A percentile compares a stretch with the other conserved stretches of the same genome.
phyloP scores from a whole-genome alignment of 2,329 filamentous ascomycete species.

The Trichoderma harzianum region DNA sequence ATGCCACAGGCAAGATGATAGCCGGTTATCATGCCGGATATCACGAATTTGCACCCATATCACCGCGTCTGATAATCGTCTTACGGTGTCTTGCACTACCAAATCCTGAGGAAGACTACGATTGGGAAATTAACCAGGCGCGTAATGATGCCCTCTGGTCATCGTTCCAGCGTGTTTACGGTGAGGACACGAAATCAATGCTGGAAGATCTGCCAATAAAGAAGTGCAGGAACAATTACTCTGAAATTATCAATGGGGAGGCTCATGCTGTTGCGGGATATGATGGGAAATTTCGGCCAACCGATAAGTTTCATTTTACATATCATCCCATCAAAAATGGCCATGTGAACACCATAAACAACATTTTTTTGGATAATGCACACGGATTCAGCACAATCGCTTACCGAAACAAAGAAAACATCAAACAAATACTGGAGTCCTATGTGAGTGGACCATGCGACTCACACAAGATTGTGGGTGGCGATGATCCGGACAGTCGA shows the following conservation, averaged over 20 bases:
- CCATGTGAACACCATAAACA: not conserved
- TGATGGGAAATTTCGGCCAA: not conserved
- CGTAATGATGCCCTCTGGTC: not conserved
- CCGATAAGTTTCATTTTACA: not conserved
- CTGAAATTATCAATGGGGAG: not conserved
- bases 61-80: not conserved
- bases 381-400: not conserved
- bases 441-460: not conserved
- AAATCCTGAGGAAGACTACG: not conserved
- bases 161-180: not conserved
- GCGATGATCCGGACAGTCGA: not conserved
- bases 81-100: not conserved
- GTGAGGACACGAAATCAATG: not conserved
- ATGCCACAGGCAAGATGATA: not conserved
- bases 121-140: not conserved
- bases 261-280: not conserved
- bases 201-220: not conserved
- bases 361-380: not conserved
- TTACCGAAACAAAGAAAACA: not conserved
- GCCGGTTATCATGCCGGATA: not conserved
- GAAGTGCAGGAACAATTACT: not conserved
- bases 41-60: not conserved
- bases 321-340: not conserved
- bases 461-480: not conserved
- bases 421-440: not conserved